Evolutionary conservation across 148 eudicot genomes (phyloP), one percentile per base, ranked within the genome.

Genomic region (Diospyros lotus): DNA sequence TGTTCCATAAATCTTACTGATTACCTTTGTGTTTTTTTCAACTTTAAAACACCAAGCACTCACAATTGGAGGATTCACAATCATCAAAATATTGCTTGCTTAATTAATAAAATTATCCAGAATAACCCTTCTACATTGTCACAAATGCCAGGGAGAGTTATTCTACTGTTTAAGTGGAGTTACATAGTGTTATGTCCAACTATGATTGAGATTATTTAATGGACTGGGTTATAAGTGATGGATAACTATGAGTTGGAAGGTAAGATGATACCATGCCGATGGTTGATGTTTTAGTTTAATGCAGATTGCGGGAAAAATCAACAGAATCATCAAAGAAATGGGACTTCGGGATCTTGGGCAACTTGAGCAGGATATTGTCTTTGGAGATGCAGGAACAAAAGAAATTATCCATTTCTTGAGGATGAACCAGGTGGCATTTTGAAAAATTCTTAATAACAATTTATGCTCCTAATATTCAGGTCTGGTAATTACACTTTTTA

Each of bases 361-460:
- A 80, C 82, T 96, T 74, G 99, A 96, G 86, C 99, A 96, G 84
- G 99, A 96, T 85, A 88, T 96, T 72, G 99, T 93, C 75, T 96
- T 96, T 82, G 99, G 99, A 48, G 98, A 93, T 86, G 97, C 98
- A 64, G 99, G 91, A 77, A 86, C 97, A 9, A 96, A 93, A 82
- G 99, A 96, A 86, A 75, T 96, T 73, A 91, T 96, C 76, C 84
- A 82, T 76, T 91, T 69, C 79, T 73, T 96, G 59, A 91, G 99
- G 85, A 62, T 81, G 60, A 84, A 89, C 54, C 94, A 87, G 94
- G 99, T 83, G 56, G 53, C 76, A 59, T 75, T 43, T 58, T 61
- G 18, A 54, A 38, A 43, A 52, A 39, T n/a, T 62, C 17, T 12
- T 40, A 28, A 18, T 63, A 12, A 75, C 7, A 46, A 58, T 50